phyloP scores from a whole-genome alignment of 2,329 filamentous ascomycete genomes.

The Aspergillus aculeatinus region DNA sequence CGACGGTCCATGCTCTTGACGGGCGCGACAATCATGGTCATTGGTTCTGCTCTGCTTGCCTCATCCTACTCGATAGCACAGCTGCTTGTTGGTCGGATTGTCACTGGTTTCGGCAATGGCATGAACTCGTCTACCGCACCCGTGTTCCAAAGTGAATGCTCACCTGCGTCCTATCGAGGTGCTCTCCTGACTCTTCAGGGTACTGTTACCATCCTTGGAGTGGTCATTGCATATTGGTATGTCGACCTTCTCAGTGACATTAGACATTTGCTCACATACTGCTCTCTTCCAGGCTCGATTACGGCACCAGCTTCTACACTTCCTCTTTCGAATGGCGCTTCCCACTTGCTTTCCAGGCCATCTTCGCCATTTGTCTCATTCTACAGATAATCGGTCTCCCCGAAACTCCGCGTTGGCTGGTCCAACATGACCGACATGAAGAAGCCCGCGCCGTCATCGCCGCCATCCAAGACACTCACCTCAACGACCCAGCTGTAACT shows the following conservation, averaged over 20 bases:
- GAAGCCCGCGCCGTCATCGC: conserved; percentile 27
- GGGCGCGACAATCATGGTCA: conserved; percentile 39
- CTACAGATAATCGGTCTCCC: conserved; percentile 27
- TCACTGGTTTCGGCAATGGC: conserved; percentile 44
- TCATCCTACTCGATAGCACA: conserved; percentile 44
- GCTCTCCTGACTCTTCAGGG: conserved; percentile 27
- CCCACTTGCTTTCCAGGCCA: conserved; percentile 30
- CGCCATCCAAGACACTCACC: conserved; percentile 17
- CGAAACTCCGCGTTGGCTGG: conserved; percentile 34
- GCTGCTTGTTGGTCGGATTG: conserved; percentile 49
- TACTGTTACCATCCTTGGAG: conserved; percentile 26
- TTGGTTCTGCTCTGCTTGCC: conserved; percentile 32
- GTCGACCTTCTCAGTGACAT: conserved; percentile 23
- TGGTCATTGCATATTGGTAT: conserved; percentile 24
- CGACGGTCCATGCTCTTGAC: conserved; percentile 44
- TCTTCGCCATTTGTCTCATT: conserved; percentile 29
- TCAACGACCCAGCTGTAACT: conserved; percentile 13
- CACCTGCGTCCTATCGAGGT: conserved; percentile 26
- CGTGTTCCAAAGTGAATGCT: conserved; percentile 34
- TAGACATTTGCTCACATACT: neutral
- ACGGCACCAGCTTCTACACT: conserved; percentile 42
- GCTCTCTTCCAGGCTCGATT: conserved; percentile 34
- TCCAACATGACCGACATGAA: conserved; percentile 26
- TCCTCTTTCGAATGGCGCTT: conserved; percentile 34
- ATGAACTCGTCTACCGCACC: conserved; percentile 27